Conservation (phyloP, 164 flowering plant species). For the Tinospora cordifolia region DNA sequence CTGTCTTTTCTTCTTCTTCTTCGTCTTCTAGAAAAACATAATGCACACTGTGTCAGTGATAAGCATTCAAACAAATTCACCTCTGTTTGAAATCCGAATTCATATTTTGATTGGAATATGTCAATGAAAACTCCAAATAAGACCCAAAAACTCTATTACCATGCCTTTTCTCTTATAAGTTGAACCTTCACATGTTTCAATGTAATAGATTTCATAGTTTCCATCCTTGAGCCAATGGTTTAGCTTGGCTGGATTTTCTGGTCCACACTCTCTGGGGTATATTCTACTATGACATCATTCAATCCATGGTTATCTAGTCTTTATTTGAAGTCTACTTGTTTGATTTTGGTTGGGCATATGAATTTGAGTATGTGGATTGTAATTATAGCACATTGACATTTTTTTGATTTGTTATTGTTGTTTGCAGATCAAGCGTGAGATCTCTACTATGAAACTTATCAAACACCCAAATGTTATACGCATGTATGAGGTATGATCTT, state of each 20-base stretch:
- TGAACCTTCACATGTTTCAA: neutral
- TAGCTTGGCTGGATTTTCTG: neutral
- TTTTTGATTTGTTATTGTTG: constrained; percentile 4
- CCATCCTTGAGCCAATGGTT: neutral
- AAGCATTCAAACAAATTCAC: too few species aligned
- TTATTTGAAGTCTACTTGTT: neutral
- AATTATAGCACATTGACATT: constrained; percentile 1
- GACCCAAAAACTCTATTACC: too few species aligned
- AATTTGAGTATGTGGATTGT: neutral
- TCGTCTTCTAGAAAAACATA: neutral
- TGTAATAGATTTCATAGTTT: neutral
- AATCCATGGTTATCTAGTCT: neutral
- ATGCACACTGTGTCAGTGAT: neutral
- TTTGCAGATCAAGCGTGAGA: constrained; percentile 86
- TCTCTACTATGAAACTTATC: constrained; percentile 83
- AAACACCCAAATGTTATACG: constrained; percentile 89
- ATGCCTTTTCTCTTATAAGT: neutral
- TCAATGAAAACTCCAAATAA: too few species aligned
- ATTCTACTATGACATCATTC: neutral
- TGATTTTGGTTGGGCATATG: neutral
- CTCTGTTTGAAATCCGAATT: too few species aligned
- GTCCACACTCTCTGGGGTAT: neutral
- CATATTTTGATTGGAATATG: too few species aligned
- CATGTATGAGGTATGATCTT: constrained; percentile 62
- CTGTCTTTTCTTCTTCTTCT: neutral